These are phyloP conservation scores for Apiotrichum laibachii DNA, from an alignment of 1,284 basidiomycete genomes.

Conservation along the genomic window DNA sequence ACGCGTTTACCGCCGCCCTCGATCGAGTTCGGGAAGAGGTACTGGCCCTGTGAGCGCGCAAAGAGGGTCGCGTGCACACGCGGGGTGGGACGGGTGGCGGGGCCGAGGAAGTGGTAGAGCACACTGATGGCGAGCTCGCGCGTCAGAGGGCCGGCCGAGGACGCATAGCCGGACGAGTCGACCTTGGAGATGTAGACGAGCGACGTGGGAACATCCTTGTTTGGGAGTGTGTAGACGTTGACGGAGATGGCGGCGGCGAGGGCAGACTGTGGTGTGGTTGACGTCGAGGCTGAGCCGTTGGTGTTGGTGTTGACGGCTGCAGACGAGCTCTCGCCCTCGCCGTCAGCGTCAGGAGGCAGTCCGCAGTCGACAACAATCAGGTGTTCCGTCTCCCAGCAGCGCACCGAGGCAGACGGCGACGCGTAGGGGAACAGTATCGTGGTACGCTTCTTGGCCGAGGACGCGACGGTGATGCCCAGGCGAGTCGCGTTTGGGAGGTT, in stretches of 20 bases:
- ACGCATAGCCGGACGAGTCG: constrained; percentile 77
- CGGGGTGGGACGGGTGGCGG: constrained; percentile 61
- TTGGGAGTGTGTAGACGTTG: constrained; percentile 65
- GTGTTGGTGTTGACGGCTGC: background rate
- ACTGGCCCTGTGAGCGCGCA: constrained; percentile 84
- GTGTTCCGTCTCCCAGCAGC: constrained; percentile 55
- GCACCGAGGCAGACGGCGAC: constrained; percentile 48
- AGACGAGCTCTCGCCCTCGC: background rate
- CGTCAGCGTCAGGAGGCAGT: background rate
- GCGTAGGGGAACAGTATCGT: constrained; percentile 71
- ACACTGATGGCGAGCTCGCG: constrained; percentile 66
- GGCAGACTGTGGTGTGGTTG: constrained; percentile 8
- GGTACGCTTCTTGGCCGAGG: constrained; percentile 65
- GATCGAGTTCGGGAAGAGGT: constrained; percentile 88
- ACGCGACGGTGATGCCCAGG: constrained; percentile 71
- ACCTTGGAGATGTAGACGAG: constrained; percentile 92
- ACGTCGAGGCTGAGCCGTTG: background rate
- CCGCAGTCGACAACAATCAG: constrained; percentile 69
- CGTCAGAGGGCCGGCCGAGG: constrained; percentile 61
- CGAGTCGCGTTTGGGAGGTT: constrained; percentile 55
- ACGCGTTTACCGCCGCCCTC: constrained; percentile 68
- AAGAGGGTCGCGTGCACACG: constrained; percentile 81
- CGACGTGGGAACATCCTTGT: constrained; percentile 52
- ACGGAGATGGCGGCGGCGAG: constrained; percentile 79
- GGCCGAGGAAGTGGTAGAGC: constrained; percentile 65